These are phyloP conservation scores for Tricholoma bakamatsutake DNA, from an alignment of 768 basidiomycete genomes.

Conservation along the genomic window DNA sequence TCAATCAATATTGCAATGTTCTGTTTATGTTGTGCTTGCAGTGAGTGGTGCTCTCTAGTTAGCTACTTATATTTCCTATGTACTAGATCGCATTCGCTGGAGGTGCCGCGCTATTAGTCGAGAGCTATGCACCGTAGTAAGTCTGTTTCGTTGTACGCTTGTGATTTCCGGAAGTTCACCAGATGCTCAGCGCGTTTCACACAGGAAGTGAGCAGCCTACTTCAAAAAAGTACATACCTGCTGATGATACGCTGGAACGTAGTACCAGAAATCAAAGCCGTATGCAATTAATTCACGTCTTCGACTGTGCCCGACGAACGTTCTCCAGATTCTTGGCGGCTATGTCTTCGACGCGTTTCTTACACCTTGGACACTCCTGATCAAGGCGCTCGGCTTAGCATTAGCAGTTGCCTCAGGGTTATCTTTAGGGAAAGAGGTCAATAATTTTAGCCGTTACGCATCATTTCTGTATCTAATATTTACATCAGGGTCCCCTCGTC, in stretches of 20 bases:
- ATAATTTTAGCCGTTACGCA: constrained; percentile 15
- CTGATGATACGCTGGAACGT: background rate
- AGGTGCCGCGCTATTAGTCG: constrained; percentile 58
- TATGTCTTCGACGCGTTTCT: constrained; percentile 86
- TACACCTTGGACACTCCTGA: constrained; percentile 80
- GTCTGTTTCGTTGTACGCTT: constrained; percentile 15
- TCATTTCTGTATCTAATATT: background rate
- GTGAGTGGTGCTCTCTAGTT: constrained; percentile 31
- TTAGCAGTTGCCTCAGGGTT: constrained; percentile 82
- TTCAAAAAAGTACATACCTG: background rate
- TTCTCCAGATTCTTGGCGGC: constrained; percentile 63
- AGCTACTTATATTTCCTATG: background rate
- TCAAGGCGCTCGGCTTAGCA: constrained; percentile 79
- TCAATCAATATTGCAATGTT: constrained; percentile 58
- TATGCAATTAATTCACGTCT: constrained; percentile 23
- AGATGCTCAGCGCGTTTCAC: constrained; percentile 55
- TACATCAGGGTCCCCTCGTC: constrained; percentile 66
- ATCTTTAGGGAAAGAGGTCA: constrained; percentile 78
- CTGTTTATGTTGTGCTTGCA: constrained; percentile 58
- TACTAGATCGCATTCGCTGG: constrained; percentile 54
- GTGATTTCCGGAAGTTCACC: constrained; percentile 4
- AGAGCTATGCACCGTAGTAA: constrained; percentile 67
- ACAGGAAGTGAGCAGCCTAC: constrained; percentile 61
- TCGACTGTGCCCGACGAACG: background rate
- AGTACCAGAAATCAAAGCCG: constrained; percentile 81